These are phyloP conservation scores for Pichia sp. DNA, from an alignment of 1,139 yeast species.

Conservation along the genomic window DNA sequence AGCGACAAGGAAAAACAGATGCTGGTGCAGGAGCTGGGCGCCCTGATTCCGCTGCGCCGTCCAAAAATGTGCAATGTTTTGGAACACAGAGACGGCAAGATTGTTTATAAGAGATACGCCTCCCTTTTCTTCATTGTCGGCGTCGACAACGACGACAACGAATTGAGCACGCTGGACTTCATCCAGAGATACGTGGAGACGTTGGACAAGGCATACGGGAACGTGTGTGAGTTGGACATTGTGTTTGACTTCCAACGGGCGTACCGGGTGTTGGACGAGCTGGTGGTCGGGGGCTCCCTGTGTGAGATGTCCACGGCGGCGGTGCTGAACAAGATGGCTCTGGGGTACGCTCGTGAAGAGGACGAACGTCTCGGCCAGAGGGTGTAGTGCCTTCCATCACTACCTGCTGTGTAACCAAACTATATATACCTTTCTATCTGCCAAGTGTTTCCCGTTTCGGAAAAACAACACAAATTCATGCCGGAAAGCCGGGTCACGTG, in stretches of 20 bases:
- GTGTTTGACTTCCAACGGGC: conserved; percentile 94
- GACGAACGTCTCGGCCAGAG: conserved; percentile 40
- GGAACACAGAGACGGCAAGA: conserved; percentile 82
- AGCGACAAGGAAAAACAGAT: conserved; percentile 78
- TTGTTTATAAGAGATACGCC: conserved; percentile 88
- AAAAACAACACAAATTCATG: too few relatives aligned
- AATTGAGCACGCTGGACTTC: conserved; percentile 73
- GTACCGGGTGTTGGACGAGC: conserved; percentile 83
- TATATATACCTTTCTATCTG: too few relatives aligned
- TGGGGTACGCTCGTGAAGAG: conserved; percentile 70
- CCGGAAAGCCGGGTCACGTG: too few relatives aligned
- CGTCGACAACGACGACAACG: conserved; percentile 78
- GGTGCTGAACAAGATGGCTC: conserved; percentile 66
- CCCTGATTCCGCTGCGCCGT: conserved; percentile 74
- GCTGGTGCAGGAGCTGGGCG: conserved; percentile 79
- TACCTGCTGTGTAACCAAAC: too few relatives aligned
- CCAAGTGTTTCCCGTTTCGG: neutral
- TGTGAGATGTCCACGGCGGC: conserved; percentile 82
- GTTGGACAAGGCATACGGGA: conserved; percentile 95
- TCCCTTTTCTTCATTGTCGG: conserved; percentile 87
- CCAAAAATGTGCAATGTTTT: conserved; percentile 95
- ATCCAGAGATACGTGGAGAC: conserved; percentile 94
- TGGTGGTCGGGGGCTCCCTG: conserved; percentile 72
- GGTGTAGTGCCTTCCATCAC: too few relatives aligned
- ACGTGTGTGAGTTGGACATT: conserved; percentile 88